These are phyloP conservation scores for Talaromyces sp. DNA, from an alignment of 2,329 filamentous ascomycete species.

Conservation along the genomic window DNA sequence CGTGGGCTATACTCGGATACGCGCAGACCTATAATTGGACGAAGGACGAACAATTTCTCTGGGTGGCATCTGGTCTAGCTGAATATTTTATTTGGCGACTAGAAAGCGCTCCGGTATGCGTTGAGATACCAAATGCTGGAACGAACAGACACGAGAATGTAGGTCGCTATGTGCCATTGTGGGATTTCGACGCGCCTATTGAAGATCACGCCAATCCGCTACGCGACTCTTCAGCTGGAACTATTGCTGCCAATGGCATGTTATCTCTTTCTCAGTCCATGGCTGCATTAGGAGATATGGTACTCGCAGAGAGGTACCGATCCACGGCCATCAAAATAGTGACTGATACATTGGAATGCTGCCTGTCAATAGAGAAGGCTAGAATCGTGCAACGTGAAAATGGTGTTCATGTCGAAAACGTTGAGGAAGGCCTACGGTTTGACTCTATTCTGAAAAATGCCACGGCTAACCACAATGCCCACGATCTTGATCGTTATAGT, in stretches of 20 bases:
- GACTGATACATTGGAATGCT: background rate
- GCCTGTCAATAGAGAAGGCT: background rate
- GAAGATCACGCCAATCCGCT: conserved; percentile 22
- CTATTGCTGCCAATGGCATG: conserved; percentile 44
- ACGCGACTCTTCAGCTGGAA: conserved; percentile 41
- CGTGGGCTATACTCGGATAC: conserved; percentile 29
- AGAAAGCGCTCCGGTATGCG: background rate
- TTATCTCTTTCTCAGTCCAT: conserved; percentile 36
- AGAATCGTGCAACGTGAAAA: background rate
- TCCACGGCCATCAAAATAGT: background rate
- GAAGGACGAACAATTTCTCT: conserved; percentile 27
- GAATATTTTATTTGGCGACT: background rate
- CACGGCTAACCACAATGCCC: conserved; percentile 39
- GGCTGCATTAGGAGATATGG: conserved; percentile 1
- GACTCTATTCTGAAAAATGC: conserved; percentile 39
- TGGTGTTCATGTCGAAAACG: background rate
- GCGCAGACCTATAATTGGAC: conserved; percentile 44
- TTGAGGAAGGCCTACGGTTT: conserved; percentile 30
- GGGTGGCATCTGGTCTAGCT: background rate
- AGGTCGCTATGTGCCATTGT: conserved; percentile 26
- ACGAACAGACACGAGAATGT: conserved; percentile 23
- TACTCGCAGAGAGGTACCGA: background rate
- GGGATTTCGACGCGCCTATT: conserved; percentile 43
- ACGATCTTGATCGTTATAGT: conserved; percentile 36
- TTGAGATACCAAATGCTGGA: background rate